Base-by-base conservation (phyloP, 495 filamentous ascomycete genomes). In the Podospora appendiculata region DNA sequence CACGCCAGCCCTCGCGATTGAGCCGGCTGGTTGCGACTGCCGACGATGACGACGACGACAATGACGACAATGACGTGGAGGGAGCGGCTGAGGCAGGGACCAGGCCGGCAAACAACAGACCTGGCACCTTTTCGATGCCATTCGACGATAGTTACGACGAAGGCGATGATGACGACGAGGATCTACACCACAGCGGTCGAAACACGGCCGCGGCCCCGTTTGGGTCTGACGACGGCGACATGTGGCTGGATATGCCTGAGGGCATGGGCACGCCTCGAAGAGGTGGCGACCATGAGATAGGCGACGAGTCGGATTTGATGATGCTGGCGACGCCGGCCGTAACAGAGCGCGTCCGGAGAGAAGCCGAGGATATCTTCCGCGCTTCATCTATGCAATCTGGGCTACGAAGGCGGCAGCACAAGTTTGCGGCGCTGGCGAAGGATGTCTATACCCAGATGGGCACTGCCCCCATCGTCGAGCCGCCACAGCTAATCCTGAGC, bases 401-500 rank as follows among this genome's bases (percentile, higher is more conserved):
- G 32, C 43, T 52, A 8, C 57, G 58, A 50, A 59, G 56, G 44
- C 63, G 69, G n/a, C 63, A 71, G n/a, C 69, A 73, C 36, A 68
- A 65, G 46, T 77, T 74, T 48, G 66, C 73, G 13, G 56, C 65
- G 32, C 70, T 82, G 51, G 79, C 75, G 25, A 80, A 76, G 58
- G 73, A 76, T 40, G 51, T 75, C 1, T 78, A 79, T 52, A 61
- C 50, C 25, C 70, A 76, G 48, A 64, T 71, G 54, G 70, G 64
- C 32, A 65, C 67, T 8, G 77, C 79, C 0, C 45, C 55, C 6
- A 52, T 79, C 12, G 61, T 58, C 17, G 80, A 83, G 59, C 54
- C 70, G 17, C 74, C 78, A 44, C 71, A 77, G 47, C 54, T 84
- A n/a, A 74, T 84, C 35, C 62, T 81, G 6, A 61, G 66, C n/a